Evolutionary conservation across 148 eudicot genomes (phyloP).

Genomic region (Nyssa sinensis): DNA sequence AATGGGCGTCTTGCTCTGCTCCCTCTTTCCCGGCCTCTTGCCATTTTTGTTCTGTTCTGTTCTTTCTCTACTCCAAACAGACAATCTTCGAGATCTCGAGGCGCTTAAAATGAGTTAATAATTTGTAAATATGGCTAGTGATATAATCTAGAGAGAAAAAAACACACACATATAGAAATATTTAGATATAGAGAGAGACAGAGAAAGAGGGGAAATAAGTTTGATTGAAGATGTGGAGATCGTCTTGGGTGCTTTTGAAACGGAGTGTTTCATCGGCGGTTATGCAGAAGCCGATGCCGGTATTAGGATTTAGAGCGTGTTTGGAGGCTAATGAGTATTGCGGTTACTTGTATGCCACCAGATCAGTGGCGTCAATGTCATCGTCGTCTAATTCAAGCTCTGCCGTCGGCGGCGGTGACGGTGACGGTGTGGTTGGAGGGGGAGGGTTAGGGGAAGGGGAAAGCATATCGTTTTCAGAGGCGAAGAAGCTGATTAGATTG

Average conservation of each 20-base stretch:
- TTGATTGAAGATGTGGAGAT: conserved; percentile 27
- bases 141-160: neutral
- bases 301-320: conserved; percentile 7
- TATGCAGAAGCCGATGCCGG: conserved; percentile 7
- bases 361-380: neutral
- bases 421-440: conserved; percentile 1
- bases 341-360: neutral
- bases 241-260: conserved; percentile 11
- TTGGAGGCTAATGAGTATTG: neutral
- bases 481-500: conserved; percentile 71
- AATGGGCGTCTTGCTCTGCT: neutral
- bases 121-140: neutral
- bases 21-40: neutral
- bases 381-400: conserved; percentile 5
- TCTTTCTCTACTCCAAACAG: neutral
- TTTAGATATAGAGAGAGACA: neutral
- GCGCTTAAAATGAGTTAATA: neutral
- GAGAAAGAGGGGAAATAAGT: conserved; percentile 1
- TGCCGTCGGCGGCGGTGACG: neutral
- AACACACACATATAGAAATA: neutral
- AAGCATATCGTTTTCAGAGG: conserved; percentile 54
- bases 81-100: conserved; percentile 1
- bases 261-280: conserved; percentile 8
- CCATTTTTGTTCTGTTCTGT: neutral
- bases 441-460: conserved; percentile 19